Evolutionary conservation across 768 basidiomycete species (phyloP), one percentile per base, ranked within the genome.

Genomic region (Mycena filopes): DNA sequence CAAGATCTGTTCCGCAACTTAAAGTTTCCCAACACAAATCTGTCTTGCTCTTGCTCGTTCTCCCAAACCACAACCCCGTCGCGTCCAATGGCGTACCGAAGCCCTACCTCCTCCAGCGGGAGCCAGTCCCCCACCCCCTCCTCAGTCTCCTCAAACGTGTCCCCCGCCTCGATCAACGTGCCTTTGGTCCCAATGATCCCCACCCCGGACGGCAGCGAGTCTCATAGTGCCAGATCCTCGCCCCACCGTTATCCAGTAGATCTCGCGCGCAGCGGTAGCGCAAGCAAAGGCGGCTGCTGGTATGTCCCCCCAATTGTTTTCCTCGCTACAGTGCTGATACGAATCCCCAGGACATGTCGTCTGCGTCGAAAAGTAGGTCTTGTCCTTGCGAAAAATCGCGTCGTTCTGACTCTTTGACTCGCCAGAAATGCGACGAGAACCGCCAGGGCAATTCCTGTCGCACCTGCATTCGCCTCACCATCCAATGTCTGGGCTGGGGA

Each of bases 341-440:
- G 31, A 20, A 31, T 59, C 42, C 4, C 47, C 62, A 94, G 93
- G 93, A 94, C 93, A 55, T 94, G 93, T 78, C 87, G 93, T 29
- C 79, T 94, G 46, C 87, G 93, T 66, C 84, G 93, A 80, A 94
- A 94, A 83, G 92, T 93, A 71, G 66, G 84, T 75, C 60, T 36
- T 36, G 15, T 36, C 36, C 11, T 36, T 3, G 36, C 36, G 9
- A 36, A 36, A 36, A 4, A 36, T 36, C 33, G 15, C 21, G 33
- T 21, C 47, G 6, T 13, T 8, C 31, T 23, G 28, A 42, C 11
- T 28, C 7, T 15, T n/a, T 16, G 18, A 13, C 25, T 45, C 28
- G 50, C 63, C 63, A 94, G 92, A 95, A 95, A 91, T 95, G 93
- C 76, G 93, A 95, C 75, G 93, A 95, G 72, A 89, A 92, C 69